phyloP scores from a whole-genome alignment of 2,329 filamentous ascomycete genomes.

The Diaporthe sp. region DNA sequence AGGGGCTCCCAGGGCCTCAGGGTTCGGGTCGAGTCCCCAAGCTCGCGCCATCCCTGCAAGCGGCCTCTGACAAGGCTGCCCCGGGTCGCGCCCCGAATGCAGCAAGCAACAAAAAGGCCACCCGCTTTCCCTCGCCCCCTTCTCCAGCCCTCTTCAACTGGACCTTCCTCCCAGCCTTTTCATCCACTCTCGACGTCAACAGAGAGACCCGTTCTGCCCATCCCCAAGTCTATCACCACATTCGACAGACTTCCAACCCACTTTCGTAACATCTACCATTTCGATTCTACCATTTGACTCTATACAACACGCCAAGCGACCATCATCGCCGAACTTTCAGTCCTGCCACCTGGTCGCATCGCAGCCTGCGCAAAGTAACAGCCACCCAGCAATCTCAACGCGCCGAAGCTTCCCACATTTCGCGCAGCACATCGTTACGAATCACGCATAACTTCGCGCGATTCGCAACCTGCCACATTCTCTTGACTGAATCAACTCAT shows the following conservation, averaged over 20 bases:
- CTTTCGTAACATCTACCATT: slow-evolving; percentile 10
- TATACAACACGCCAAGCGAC: neutral
- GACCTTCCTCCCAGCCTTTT: slow-evolving; percentile 20
- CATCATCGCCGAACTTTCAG: neutral
- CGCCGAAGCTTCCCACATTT: neutral
- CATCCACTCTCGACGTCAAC: slow-evolving; percentile 15
- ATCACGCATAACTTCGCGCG: slow-evolving; percentile 12
- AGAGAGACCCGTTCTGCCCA: slow-evolving; percentile 15
- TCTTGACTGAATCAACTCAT: slow-evolving; percentile 30
- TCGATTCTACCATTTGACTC: neutral
- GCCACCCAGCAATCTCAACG: neutral
- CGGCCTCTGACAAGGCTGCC: slow-evolving; percentile 25
- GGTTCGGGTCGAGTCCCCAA: neutral
- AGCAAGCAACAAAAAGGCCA: slow-evolving; percentile 26
- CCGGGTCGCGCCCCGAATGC: slow-evolving; percentile 15
- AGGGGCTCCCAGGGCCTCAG: neutral
- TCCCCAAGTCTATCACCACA: slow-evolving; percentile 11
- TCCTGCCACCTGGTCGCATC: slow-evolving; percentile 14
- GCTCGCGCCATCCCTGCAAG: slow-evolving; percentile 16
- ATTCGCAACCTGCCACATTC: slow-evolving; percentile 3
- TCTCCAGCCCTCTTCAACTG: neutral
- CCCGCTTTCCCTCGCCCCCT: slow-evolving; percentile 17
- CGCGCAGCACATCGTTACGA: neutral
- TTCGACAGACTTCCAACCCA: slow-evolving; percentile 12
- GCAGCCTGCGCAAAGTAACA: slow-evolving; percentile 19